A percentile compares a stretch with the other conserved stretches of the same genome.
Evolutionary conservation across 805 yeast genomes (phyloP).

Genomic region (Torulaspora gathmanii): DNA sequence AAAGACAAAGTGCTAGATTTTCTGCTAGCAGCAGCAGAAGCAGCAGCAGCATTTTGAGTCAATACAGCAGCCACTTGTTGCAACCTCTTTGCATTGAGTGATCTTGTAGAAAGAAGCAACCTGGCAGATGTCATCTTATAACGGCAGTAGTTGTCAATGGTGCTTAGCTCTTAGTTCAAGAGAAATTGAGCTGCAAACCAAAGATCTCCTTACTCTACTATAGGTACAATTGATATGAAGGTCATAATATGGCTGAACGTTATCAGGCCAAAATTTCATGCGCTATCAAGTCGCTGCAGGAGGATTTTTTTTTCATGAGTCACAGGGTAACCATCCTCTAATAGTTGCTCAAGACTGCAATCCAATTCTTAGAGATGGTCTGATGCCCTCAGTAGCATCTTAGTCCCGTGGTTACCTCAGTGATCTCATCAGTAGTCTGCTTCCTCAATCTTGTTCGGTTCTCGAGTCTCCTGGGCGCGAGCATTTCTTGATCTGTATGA

Average conservation of each 20-base stretch:
- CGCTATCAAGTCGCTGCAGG: too few species aligned
- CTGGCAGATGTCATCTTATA: conserved; percentile 28
- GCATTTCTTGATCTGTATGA: conserved; percentile 26
- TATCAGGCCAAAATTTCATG: too few species aligned
- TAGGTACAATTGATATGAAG: too few species aligned
- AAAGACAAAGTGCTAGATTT: conserved; percentile 13
- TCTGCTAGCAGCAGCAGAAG: conserved; percentile 5
- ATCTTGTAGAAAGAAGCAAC: conserved; percentile 28
- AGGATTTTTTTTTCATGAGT: conserved; percentile 1
- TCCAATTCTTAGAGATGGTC: not conserved
- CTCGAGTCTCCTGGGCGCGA: conserved; percentile 15
- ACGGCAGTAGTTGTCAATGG: not conserved
- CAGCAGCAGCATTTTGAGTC: conserved; percentile 17
- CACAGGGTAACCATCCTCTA: not conserved
- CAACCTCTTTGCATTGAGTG: conserved; percentile 20
- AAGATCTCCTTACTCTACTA: not conserved
- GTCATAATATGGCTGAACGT: too few species aligned
- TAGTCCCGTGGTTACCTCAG: too few species aligned
- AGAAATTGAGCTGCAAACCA: not conserved
- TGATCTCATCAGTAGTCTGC: conserved; percentile 15
- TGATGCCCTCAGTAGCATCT: too few species aligned
- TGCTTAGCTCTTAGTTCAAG: not conserved
- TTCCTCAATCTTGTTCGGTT: conserved; percentile 11
- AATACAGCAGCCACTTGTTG: conserved; percentile 19
- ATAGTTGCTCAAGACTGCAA: not conserved